These are phyloP conservation scores for Eucalyptus albens DNA, from an alignment of 345 rosid genomes.

Conservation along the genomic window DNA sequence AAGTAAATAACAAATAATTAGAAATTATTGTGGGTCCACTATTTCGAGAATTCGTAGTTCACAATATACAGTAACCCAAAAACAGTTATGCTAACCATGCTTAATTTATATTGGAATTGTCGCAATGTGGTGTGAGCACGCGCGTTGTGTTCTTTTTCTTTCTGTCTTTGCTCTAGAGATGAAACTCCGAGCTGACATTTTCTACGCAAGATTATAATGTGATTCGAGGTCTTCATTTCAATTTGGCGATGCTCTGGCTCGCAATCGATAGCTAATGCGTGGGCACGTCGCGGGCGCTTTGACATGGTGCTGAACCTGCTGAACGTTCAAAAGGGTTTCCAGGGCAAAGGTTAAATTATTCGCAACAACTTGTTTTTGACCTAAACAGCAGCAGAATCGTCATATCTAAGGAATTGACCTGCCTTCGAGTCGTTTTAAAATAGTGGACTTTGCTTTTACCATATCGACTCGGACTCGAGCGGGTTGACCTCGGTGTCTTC, in stretches of 20 bases:
- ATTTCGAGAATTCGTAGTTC: too few relatives aligned
- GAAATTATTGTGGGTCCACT: fast-evolving
- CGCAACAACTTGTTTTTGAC: neutral
- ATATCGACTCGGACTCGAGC: neutral
- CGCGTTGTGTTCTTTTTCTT: neutral
- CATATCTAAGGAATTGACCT: neutral
- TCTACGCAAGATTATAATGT: neutral
- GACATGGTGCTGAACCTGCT: neutral
- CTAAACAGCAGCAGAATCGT: neutral
- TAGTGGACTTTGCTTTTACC: neutral
- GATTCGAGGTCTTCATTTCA: neutral
- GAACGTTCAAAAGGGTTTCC: neutral
- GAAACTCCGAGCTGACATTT: fast-evolving
- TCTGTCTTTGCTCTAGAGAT: neutral
- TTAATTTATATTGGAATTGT: too few relatives aligned
- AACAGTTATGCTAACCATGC: too few relatives aligned
- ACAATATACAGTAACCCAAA: too few relatives aligned
- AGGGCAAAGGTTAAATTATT: neutral
- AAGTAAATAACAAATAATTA: too few relatives aligned
- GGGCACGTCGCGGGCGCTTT: neutral
- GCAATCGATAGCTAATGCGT: neutral
- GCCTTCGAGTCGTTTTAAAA: neutral
- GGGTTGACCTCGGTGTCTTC: neutral
- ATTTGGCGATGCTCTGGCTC: neutral
- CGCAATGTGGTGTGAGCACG: neutral